Evolutionary conservation across 2,329 filamentous ascomycete species (phyloP), one percentile per base, ranked within the genome.

Genomic region (Camillea tinctor): DNA sequence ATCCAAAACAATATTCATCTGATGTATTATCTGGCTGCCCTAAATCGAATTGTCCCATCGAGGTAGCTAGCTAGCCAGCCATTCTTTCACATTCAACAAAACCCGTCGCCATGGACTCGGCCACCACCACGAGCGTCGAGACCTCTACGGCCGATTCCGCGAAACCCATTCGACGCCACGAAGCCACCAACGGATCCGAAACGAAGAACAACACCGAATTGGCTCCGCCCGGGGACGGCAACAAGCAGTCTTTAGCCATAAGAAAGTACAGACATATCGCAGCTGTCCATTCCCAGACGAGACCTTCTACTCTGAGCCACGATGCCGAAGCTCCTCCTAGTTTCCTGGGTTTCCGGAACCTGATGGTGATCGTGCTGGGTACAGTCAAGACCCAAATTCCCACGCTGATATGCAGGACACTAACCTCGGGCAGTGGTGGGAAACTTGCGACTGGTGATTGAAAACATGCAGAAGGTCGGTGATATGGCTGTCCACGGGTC

Each of bases 291-390:
- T 87, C 88, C 7, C 74, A 84, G 67, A 77, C 84, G 44, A 85
- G 87, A 60, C 86, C 90, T 7, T 97, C 94, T 22, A 93, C 90
- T 69, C 81, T 98, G 53, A 97, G 92, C 76, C 90, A 93, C 70
- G 95, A 98, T 73, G 85, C 92, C 1, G 77, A 84, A 52, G 80
- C 79, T 11, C 81, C 88, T 1, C 92, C 93, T 21, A 97, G 92
- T 74, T 98, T 97, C 72, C 79, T 97, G 17, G 95, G 95, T 0
- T 98, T 99, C 73, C 84, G 94, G 61, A 99, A 99, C 73, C 84
- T 99, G 64, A 97, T 97, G 92, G 91, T 97, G 48, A 88, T 98
- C 71, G 92, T 97, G 44, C 78, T 97, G 62, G 87, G 92, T 95
- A 83, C 64, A 83, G 68, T 50, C 22, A 40, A 21, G 57, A 21